Percentiles rank a stretch among this genome's conserved stretches.
Conservation (phyloP, 1,284 basidiomycete species). For the Gymnopus androsaceus region DNA sequence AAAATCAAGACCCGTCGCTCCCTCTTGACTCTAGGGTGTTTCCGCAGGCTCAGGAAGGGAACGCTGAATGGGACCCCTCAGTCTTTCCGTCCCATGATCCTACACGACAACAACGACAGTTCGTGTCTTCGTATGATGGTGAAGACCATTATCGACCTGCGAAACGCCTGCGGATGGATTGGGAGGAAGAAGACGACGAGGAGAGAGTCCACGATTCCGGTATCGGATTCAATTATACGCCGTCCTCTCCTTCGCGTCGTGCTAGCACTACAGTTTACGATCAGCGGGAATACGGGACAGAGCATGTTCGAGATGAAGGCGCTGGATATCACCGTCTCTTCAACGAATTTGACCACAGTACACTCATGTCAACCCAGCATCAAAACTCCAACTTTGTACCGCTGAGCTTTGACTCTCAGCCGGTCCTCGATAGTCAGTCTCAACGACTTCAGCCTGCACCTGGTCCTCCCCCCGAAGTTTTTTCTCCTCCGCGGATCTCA, state of each 20-base stretch:
- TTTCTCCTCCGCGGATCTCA: not conserved
- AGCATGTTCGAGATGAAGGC: not conserved
- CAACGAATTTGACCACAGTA: not conserved
- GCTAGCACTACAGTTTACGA: not conserved
- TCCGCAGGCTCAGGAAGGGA: too few species aligned
- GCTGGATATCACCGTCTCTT: not conserved
- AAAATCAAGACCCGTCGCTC: conserved; percentile 12
- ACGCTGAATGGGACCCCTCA: not conserved
- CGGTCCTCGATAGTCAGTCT: conserved; percentile 6
- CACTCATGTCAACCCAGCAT: not conserved
- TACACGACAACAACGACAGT: not conserved
- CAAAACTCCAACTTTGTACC: conserved; percentile 17
- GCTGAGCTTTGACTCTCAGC: conserved; percentile 24
- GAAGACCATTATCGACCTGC: conserved; percentile 1
- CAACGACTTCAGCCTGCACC: conserved; percentile 2
- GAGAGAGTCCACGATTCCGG: conserved; percentile 29
- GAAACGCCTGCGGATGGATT: conserved; percentile 19
- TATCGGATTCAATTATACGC: conserved; percentile 17
- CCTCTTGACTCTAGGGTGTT: not conserved
- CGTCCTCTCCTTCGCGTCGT: not conserved
- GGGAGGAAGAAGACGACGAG: not conserved
- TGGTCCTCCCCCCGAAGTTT: not conserved
- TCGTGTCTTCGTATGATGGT: not conserved
- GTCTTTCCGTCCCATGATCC: not conserved
- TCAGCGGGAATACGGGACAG: not conserved